Base-by-base conservation (phyloP, 2,329 filamentous ascomycete species). In the Cladobotryum mycophilum region DNA sequence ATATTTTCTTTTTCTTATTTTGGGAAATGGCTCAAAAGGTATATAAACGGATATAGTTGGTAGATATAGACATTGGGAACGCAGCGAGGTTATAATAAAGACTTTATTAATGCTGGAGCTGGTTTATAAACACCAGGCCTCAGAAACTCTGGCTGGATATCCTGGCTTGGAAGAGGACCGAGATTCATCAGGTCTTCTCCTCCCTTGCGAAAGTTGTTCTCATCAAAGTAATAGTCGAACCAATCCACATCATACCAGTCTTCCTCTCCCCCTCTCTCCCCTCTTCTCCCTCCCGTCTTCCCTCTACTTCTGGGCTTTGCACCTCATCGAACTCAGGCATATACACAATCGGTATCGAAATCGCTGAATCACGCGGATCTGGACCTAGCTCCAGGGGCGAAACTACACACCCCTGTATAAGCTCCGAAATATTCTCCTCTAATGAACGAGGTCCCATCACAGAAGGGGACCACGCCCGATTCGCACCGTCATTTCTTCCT, bases 171-270 rank as follows among this genome's bases (percentile, higher is more conserved):
- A 30, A 30, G 9, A 4, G 25, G 8, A 30, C 8, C 8, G 20
- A 20, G 20, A 20, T 30, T 30, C 3, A 30, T 30, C 2, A 47
- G 44, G 7, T 20, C 20, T 20, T 20, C 20, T 20, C 20, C 20
- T 20, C 20, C 20, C 3, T 5, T 20, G 20, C 20, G 20, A 20
- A 20, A 20, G 20, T 52, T 44, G 9, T 2, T n/a, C 6, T 62
- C 49, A 22, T 64, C 62, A 53, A 67, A 65, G 45, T 66, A 67
- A 17, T 66, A 64, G 30, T 65, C 63, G 1, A 60, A 61, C 63
- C 62, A 65, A 3, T 60, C 56, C n/a, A 60, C 56, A 7, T 64
- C 59, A 30, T 60, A 61, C 2, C 61, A 53, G 11, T 59, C 56
- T 1, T 7, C 6, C 13, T 25, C 7, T 12, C n/a, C 8, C n/a